phyloP scores from a whole-genome alignment of 2,329 filamentous ascomycete species.

The Dactylonectria macrodidyma region DNA sequence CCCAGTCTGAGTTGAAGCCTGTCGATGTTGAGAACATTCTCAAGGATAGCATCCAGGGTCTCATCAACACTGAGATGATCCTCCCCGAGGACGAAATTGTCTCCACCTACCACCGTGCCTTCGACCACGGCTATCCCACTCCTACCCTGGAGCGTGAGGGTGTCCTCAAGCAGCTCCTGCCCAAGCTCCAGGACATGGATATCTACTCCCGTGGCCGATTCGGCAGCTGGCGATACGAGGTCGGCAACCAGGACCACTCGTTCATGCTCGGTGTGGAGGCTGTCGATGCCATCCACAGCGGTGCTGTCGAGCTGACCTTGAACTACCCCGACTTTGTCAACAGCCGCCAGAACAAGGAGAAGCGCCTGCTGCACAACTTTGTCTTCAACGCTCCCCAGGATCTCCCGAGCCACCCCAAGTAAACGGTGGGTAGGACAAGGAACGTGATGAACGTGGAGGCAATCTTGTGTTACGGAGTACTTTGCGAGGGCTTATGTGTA shows the following conservation, averaged over 20 bases:
- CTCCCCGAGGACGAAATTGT: slow-evolving; percentile 93
- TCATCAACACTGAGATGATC: slow-evolving; percentile 98
- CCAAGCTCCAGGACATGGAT: slow-evolving; percentile 90
- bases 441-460: slow-evolving; percentile 27
- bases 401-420: slow-evolving; percentile 53
- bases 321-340: slow-evolving; percentile 99
- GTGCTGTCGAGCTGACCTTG: slow-evolving; percentile 90
- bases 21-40: slow-evolving; percentile 89
- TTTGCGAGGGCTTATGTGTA: slow-evolving; percentile 44
- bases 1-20: slow-evolving; percentile 95
- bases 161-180: slow-evolving; percentile 91
- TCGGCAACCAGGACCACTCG: slow-evolving; percentile 96
- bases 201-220: slow-evolving; percentile 98
- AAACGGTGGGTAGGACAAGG: slow-evolving; percentile 30
- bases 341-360: slow-evolving; percentile 72
- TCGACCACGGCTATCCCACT: slow-evolving; percentile 98
- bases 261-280: slow-evolving; percentile 98
- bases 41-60: slow-evolving; percentile 92
- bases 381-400: slow-evolving; percentile 54
- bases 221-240: slow-evolving; percentile 98
- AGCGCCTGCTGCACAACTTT: slow-evolving; percentile 62
- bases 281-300: slow-evolving; percentile 90
- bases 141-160: slow-evolving; percentile 95
- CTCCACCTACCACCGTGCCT: slow-evolving; percentile 97
- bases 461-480: slow-evolving; percentile 43